phyloP scores from a whole-genome alignment of 2,329 filamentous ascomycete genomes.

The Botrytis elliptica region DNA sequence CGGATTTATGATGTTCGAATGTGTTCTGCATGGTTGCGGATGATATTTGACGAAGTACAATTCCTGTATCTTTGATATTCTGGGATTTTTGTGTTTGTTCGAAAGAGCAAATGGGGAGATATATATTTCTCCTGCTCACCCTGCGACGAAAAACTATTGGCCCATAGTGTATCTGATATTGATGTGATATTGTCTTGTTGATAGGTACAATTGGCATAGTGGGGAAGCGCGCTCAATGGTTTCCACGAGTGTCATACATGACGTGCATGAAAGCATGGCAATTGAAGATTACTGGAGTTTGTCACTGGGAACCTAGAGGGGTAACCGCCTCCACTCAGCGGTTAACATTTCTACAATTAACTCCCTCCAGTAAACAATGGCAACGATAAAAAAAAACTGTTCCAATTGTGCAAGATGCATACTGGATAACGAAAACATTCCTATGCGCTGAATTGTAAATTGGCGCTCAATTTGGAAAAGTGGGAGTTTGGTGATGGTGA shows the following conservation, averaged over 20 bases:
- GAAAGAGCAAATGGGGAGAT: conserved; percentile 4
- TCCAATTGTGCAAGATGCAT: conserved; percentile 15
- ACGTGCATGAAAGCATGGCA: conserved; percentile 21
- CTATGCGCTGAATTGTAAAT: conserved; percentile 11
- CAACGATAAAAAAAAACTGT: background rate
- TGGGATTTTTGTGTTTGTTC: background rate
- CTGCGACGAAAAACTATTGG: conserved; percentile 3
- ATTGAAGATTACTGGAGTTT: conserved; percentile 15
- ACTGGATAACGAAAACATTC: background rate
- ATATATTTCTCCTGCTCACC: conserved; percentile 5
- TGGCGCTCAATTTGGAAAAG: conserved; percentile 4
- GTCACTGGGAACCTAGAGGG: conserved; percentile 1
- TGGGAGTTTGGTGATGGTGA: background rate
- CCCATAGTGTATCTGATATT: background rate
- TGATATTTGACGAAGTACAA: background rate
- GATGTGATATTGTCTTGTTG: conserved; percentile 17
- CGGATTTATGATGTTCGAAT: conserved; percentile 17
- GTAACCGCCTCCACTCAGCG: conserved; percentile 18
- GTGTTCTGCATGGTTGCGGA: conserved; percentile 16
- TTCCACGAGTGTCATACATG: conserved; percentile 17
- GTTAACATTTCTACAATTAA: background rate
- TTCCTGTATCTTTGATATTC: background rate
- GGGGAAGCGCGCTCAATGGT: conserved; percentile 20
- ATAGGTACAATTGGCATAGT: conserved; percentile 18
- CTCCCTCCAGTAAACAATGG: conserved; percentile 2